Evolutionary conservation across 305 asterid genomes (phyloP), one percentile per base, ranked within the genome.

Genomic region (Ajuga reptans): DNA sequence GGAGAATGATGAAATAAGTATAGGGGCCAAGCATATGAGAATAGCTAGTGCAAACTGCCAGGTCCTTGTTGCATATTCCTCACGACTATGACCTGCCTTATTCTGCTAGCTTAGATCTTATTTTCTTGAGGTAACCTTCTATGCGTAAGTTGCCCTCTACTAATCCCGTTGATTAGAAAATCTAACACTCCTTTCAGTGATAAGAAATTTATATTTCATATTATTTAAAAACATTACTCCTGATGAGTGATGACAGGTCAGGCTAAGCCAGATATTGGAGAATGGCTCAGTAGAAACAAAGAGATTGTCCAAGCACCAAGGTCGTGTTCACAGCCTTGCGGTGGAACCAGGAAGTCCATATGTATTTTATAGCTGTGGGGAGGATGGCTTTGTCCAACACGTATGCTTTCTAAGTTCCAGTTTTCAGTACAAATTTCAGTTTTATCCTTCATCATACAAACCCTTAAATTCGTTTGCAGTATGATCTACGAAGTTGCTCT

Each of bases 331-430:
- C 85, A 85, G 80, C 73, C 88, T 91, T 72, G 97, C 97, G 18
- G 87, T 85, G 6, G 97, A 91, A 74, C 97, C 95, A 3, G 95
- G 96, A 68, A 91, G 90, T 66, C 95, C 97, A 12, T 77, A 85
- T 69, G 82, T 87, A 74, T 82, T 89, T 57, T 91, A 89, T 76
- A 91, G 96, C 83, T 89, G 96, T 1, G 96, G 92, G 31, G 96
- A 90, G 78, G 97, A 90, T 78, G 96, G 90, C 37, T 82, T 80
- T 78, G 85, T 90, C 77, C 92, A 85, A 68, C 96, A 80, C 36
- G 97, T 90, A 82, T 65, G 85, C 78, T 52, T 74, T 72, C 74
- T 61, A 18, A 68, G 5, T 37, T 39, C 69, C 71, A 43, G 57
- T 64, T 16, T 56, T 77, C 53, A 50, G 47, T 6, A 36, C 27